Base-by-base conservation (phyloP, 208 protist genomes). In the Leishmania braziliensis region DNA sequence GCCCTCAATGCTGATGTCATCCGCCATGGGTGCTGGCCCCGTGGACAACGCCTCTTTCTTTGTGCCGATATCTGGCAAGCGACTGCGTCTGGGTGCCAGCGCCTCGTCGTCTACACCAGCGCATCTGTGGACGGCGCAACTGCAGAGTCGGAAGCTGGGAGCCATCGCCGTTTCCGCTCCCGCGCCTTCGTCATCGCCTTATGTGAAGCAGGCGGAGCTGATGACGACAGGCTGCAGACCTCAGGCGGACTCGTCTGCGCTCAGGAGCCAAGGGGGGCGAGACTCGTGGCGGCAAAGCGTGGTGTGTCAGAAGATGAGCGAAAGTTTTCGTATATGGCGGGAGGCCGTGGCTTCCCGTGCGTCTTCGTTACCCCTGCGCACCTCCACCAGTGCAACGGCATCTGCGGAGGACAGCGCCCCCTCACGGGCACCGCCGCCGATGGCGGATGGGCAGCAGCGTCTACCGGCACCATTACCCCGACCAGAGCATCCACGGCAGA, bases 41-140 rank as follows among this genome's bases (percentile, higher is more conserved):
- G 18, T 12, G 46, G 46, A 53, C 46, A 54, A 18, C 46, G 51
- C 69, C 0, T 54, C 76, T 6, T 43, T 79, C 26, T 79, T 79
- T 23, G 12, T 71, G 18, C n/a, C 76, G 46, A 23, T 71, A 1
- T n/a, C 76, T 0, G 76, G 76, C 39, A 79, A 79, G 76, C 58
- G 76, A 29, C 63, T 79, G 29, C 76, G 63, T 53, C n/a, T n/a
- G 3, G 23, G 48, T 8, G 46, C 63, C 46, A 2, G 1, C 14
- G 76, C 12, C 10, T 6, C 63, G n/a, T 36, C 63, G n/a, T 43
- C 48, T 5, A 39, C 33, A 29, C 39, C 46, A 2, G 43, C 76
- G 48, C 26, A 72, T 50, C 29, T 72, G 63, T 79, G 76, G 76
- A 72, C 76, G 63, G 62, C 63, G 29, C 76, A 79, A 39, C 2